Evolutionary conservation across 192 early-diverging fungal species (phyloP).

Genomic region (Coemansia sp.): DNA sequence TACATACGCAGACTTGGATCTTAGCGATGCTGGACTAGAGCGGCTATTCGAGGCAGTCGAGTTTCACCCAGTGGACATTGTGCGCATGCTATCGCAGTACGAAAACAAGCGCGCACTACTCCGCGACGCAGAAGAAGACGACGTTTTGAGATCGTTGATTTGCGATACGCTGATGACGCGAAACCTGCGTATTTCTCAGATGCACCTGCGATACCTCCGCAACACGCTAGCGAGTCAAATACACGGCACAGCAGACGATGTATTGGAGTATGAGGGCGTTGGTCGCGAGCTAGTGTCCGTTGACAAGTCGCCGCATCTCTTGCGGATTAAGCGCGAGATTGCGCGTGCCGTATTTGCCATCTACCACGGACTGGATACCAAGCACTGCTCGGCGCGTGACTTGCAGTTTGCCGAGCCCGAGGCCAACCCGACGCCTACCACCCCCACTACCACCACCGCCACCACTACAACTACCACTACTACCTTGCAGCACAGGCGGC

Average conservation of each 20-base stretch:
- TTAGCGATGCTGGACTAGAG: slow-evolving; percentile 5
- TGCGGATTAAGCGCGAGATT: slow-evolving; percentile 4
- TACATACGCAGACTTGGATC: not conserved
- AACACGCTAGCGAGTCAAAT: not conserved
- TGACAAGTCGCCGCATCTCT: slow-evolving; percentile 6
- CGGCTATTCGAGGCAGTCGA: slow-evolving; percentile 13
- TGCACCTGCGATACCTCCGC: slow-evolving; percentile 24
- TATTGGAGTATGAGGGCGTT: not conserved
- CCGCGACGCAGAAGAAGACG: not conserved
- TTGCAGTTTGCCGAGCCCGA: slow-evolving; percentile 21
- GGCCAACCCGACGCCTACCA: not conserved
- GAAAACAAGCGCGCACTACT: not conserved
- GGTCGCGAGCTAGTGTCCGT: not conserved
- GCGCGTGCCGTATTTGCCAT: slow-evolving; percentile 16
- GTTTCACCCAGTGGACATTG: slow-evolving; percentile 23
- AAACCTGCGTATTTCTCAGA: slow-evolving; percentile 13
- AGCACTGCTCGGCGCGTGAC: slow-evolving; percentile 13
- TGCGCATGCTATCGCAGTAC: slow-evolving; percentile 3
- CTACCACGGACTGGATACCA: slow-evolving; percentile 19
- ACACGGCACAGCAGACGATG: not conserved
- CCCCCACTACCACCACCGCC: not conserved
- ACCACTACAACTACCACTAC: too few relatives aligned
- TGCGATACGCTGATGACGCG: slow-evolving; percentile 8
- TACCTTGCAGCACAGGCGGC: too few relatives aligned
- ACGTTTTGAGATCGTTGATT: not conserved